Evolutionary conservation across 2,329 filamentous ascomycete species (phyloP).

Genomic region (Lachnellula hyalina): DNA sequence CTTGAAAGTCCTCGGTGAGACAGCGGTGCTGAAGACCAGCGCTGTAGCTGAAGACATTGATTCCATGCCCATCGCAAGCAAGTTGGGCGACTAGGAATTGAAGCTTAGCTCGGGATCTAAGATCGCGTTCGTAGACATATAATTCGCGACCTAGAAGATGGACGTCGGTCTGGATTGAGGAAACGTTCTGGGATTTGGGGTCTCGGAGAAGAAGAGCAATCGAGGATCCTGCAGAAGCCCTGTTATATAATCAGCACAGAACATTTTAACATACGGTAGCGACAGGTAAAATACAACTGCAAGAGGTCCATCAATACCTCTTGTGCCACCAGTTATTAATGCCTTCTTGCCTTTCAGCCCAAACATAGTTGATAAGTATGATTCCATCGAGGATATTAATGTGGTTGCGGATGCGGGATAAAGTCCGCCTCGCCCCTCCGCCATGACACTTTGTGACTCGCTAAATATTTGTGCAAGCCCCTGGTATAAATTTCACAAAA

Average conservation of each 20-base stretch:
- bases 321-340: conserved; percentile 74
- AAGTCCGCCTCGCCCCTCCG: too few relatives aligned
- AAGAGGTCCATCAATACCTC: conserved; percentile 59
- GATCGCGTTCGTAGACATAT: conserved; percentile 9
- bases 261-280: conserved; percentile 6
- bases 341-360: conserved; percentile 77
- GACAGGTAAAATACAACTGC: conserved; percentile 22
- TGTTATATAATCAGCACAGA: neutral
- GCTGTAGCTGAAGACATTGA: conserved; percentile 40
- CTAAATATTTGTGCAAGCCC: neutral
- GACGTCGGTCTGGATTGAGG: conserved; percentile 6
- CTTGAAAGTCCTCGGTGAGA: conserved; percentile 32
- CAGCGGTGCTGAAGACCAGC: conserved; percentile 32
- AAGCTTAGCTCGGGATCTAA: conserved; percentile 5
- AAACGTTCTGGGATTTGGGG: conserved; percentile 10
- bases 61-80: conserved; percentile 33
- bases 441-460: neutral
- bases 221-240: conserved; percentile 35
- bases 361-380: conserved; percentile 54
- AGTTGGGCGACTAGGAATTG: conserved; percentile 30
- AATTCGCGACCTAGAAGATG: conserved; percentile 5
- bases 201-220: conserved; percentile 18
- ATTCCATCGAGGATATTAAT: conserved; percentile 50
- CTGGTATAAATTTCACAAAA: conserved; percentile 36
- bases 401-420: neutral